Base-by-base conservation (phyloP, 139 green algal genomes). In the Chlorella sp. region DNA sequence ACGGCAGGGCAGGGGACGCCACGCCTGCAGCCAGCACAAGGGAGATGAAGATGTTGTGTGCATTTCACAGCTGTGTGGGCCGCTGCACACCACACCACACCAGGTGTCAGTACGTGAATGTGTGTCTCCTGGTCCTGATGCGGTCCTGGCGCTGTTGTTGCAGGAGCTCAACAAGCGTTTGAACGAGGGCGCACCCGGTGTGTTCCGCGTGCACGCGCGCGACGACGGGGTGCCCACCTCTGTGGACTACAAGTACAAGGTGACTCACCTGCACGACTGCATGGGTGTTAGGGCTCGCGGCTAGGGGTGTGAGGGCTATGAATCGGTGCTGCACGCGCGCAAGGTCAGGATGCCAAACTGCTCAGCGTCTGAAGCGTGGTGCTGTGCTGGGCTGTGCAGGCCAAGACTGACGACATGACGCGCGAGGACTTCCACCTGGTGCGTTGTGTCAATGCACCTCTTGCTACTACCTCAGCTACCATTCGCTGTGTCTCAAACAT, bases 161-260 rank as follows among this genome's bases (percentile, higher is more conserved):
- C 61, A 75, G 1, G 73, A 85, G 29, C 59, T 67, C 42, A 77
- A 70, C 68, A 82, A 79, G 69, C 31, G 55, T 5, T 42, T 82
- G 42, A 60, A 80, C 30, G 73, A 79, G 69, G 49, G 63, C 20
- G 22, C 32, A 1, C 73, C 80, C 0, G 10, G 33, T 5, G 5
- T 35, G 6, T 17, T 59, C 49, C 62, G 29, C 17, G 50, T 72
- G 14, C 17, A 24, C 1, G 55, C 78, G 31, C 35, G 17, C 32
- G 1, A 50, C 55, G 67, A 67, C 49, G 10, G 34, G 30, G 71
- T 71, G 55, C 70, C 30, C 23, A 77, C 70, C 68, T 69, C 66
- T 14, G 73, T 86, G n/a, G 82, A 88, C 73, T 74, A 76, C 64
- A 62, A 71, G 55, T 88, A 87, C 72, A 87, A 88, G 74, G 69